A percentile compares a stretch with the other conserved stretches of the same genome.
phyloP scores from a whole-genome alignment of 495 filamentous ascomycete species.

The Penicillium riverlandense region DNA sequence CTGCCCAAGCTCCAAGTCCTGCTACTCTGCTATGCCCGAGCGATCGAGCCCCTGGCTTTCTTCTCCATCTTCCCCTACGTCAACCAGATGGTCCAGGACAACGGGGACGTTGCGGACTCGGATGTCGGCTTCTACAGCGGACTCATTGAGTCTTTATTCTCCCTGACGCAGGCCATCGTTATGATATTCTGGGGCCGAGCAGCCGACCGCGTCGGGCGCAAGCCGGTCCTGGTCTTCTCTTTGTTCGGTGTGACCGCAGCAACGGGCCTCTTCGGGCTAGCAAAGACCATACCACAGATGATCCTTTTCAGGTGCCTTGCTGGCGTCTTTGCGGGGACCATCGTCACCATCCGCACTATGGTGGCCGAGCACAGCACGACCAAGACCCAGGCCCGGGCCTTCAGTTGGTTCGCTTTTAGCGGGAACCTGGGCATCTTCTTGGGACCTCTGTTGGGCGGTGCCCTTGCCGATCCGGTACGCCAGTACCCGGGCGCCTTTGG shows the following conservation, averaged over 20 bases:
- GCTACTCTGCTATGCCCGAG: conserved; percentile 57
- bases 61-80: conserved; percentile 73
- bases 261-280: conserved; percentile 56
- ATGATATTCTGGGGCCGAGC: conserved; percentile 57
- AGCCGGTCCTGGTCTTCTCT: conserved; percentile 58
- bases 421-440: conserved; percentile 64
- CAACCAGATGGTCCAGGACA: conserved; percentile 59
- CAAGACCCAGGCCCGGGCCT: conserved; percentile 59
- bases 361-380: conserved; percentile 60
- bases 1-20: conserved; percentile 54
- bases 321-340: conserved; percentile 60
- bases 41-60: conserved; percentile 69
- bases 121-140: conserved; percentile 69
- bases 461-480: conserved; percentile 51
- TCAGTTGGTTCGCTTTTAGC: conserved; percentile 64
- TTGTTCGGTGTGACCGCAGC: conserved; percentile 50
- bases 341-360: conserved; percentile 66
- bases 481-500: conserved; percentile 52
- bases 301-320: conserved; percentile 56
- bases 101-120: conserved; percentile 44
- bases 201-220: conserved; percentile 59
- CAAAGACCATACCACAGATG: conserved; percentile 57
- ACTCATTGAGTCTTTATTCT: conserved; percentile 66
- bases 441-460: conserved; percentile 57
- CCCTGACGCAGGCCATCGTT: conserved; percentile 55